Percentiles rank a stretch among this genome's conserved stretches.
phyloP scores from a whole-genome alignment of 1,284 basidiomycete species.

The Somion occarium region DNA sequence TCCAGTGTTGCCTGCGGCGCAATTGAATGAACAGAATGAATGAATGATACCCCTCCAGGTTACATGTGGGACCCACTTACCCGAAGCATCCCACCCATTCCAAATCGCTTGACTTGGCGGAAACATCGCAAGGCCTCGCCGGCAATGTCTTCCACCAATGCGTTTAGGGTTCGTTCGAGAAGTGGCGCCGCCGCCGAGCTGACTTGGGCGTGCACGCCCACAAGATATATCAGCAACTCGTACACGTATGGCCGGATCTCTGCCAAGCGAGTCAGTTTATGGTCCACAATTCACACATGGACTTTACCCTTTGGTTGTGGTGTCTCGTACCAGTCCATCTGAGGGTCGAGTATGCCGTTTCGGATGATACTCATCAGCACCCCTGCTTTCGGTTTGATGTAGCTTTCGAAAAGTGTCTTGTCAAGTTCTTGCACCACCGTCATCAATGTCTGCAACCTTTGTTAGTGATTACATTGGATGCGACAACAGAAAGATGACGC shows the following conservation, averaged over 20 bases:
- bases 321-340: slow-evolving; percentile 90
- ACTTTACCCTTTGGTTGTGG: slow-evolving; percentile 79
- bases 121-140: slow-evolving; percentile 82
- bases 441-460: slow-evolving; percentile 53
- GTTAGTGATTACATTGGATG: background rate
- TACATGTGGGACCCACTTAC: slow-evolving; percentile 41
- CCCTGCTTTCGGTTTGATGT: slow-evolving; percentile 74
- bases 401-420: slow-evolving; percentile 83
- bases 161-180: slow-evolving; percentile 77
- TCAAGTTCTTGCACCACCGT: slow-evolving; percentile 83
- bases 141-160: slow-evolving; percentile 81
- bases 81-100: slow-evolving; percentile 97
- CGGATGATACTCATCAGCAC: slow-evolving; percentile 68
- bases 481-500: slow-evolving; percentile 9
- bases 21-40: background rate
- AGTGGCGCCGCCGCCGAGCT: slow-evolving; percentile 74
- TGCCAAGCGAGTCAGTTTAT: slow-evolving; percentile 26
- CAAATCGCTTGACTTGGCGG: slow-evolving; percentile 82
- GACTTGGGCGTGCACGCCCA: slow-evolving; percentile 91
- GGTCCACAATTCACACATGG: background rate
- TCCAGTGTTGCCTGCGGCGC: slow-evolving; percentile 84
- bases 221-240: slow-evolving; percentile 82
- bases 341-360: slow-evolving; percentile 72
- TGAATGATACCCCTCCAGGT: background rate
- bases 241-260: slow-evolving; percentile 96